phyloP scores from a whole-genome alignment of 805 yeast species.

The Metschnikowia henanensis region DNA sequence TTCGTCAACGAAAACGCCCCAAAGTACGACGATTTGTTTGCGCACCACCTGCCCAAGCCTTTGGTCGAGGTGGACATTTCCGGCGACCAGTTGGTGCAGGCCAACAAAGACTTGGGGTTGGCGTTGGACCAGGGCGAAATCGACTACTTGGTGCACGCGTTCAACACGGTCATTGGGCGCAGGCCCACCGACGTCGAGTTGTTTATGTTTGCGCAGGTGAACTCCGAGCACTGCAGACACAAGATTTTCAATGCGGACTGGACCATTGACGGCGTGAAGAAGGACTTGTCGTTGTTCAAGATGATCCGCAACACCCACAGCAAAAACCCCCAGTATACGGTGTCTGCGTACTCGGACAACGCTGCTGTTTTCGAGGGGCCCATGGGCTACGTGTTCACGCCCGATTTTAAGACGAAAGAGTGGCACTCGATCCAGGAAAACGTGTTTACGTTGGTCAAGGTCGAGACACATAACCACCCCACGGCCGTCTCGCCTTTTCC shows the following conservation, averaged over 20 bases:
- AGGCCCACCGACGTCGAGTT: constrained; percentile 98
- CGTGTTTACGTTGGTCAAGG: constrained; percentile 90
- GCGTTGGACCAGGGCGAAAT: constrained; percentile 96
- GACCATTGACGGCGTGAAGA: constrained; percentile 84
- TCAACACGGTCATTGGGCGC: constrained; percentile 71
- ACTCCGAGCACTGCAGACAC: constrained; percentile 99
- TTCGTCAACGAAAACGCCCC: constrained; percentile 60
- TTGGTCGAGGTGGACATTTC: constrained; percentile 71
- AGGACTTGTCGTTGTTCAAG: constrained; percentile 76
- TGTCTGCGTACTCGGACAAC: constrained; percentile 95
- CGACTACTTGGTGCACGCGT: constrained; percentile 80
- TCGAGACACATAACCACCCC: constrained; percentile 99
- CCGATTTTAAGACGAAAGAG: constrained; percentile 66
- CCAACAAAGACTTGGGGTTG: constrained; percentile 82
- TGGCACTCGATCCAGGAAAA: constrained; percentile 77
- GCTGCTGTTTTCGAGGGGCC: constrained; percentile 95
- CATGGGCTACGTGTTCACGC: constrained; percentile 74
- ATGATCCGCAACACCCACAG: constrained; percentile 96
- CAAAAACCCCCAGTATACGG: constrained; percentile 74
- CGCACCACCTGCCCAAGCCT: constrained; percentile 79
- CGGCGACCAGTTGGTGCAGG: constrained; percentile 61
- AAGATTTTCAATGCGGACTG: constrained; percentile 98
- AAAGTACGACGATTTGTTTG: constrained; percentile 66
- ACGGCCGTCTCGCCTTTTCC: constrained; percentile 99
- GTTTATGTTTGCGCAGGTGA: constrained; percentile 99